These are phyloP conservation scores for Erodium texanum DNA, from an alignment of 441 rosid species.

Conservation along the genomic window DNA sequence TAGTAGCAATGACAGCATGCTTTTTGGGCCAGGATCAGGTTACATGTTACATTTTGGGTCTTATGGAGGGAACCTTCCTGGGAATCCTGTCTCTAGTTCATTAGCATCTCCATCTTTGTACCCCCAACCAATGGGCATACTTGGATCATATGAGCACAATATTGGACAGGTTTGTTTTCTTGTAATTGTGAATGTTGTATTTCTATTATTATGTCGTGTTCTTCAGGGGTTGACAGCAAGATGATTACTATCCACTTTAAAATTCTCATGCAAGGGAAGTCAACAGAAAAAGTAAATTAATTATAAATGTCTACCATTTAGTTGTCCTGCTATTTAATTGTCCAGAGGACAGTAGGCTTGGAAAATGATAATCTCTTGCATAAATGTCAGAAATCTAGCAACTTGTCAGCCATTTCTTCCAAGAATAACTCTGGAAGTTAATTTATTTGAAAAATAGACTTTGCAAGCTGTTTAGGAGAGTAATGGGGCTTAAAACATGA, in stretches of 20 bases:
- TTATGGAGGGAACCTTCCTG: conserved; percentile 39
- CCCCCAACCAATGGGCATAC: conserved; percentile 69
- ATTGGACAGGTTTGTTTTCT: conserved; percentile 42
- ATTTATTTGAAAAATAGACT: background rate
- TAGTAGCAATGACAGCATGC: conserved; percentile 29
- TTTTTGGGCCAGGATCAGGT: conserved; percentile 43
- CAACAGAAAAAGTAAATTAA: background rate
- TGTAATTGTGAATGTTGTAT: background rate
- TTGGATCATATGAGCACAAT: conserved; percentile 61
- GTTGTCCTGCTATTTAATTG: background rate
- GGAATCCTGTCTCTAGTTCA: conserved; percentile 32
- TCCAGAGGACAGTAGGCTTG: background rate
- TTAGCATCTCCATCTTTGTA: conserved; percentile 38
- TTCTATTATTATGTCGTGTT: background rate
- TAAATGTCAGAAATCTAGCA: background rate
- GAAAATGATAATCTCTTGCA: background rate
- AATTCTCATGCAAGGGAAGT: background rate
- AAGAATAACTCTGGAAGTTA: background rate
- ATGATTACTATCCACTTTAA: background rate
- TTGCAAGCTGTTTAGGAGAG: background rate
- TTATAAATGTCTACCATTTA: background rate
- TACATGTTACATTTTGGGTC: conserved; percentile 44
- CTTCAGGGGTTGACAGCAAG: background rate
- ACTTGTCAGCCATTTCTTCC: background rate
- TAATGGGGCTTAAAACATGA: background rate